Evolutionary conservation across 2,329 filamentous ascomycete genomes (phyloP).

Genomic region (Arthrobotrys musiformis): DNA sequence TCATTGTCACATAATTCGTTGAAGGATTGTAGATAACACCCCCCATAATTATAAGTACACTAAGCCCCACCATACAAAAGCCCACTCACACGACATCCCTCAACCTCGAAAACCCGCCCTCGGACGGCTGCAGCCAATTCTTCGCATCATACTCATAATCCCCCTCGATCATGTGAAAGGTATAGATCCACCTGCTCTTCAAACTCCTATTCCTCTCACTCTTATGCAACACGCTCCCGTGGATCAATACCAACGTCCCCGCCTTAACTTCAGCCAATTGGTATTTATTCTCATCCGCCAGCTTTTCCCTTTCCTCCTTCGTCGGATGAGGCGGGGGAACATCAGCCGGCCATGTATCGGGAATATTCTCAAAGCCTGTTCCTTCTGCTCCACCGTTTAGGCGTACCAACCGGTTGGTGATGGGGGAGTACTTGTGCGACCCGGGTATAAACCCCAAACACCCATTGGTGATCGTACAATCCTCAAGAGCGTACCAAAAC

Average conservation of each 20-base stretch:
- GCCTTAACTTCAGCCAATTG: slow-evolving; percentile 88
- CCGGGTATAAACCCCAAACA: slow-evolving; percentile 88
- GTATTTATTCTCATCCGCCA: slow-evolving; percentile 68
- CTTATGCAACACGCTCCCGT: slow-evolving; percentile 95
- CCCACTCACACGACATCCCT: slow-evolving; percentile 60
- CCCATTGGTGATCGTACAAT: slow-evolving; percentile 85
- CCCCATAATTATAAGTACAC: background rate
- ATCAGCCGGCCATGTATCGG: slow-evolving; percentile 60
- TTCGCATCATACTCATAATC: slow-evolving; percentile 78
- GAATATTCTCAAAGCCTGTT: slow-evolving; percentile 79
- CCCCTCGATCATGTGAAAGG: slow-evolving; percentile 95
- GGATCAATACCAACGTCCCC: slow-evolving; percentile 89
- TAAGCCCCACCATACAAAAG: background rate
- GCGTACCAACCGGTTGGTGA: slow-evolving; percentile 80
- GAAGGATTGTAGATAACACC: background rate
- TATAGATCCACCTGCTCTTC: slow-evolving; percentile 78
- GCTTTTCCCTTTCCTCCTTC: slow-evolving; percentile 62
- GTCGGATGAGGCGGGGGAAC: background rate
- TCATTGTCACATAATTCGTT: background rate
- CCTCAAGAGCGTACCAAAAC: slow-evolving; percentile 97
- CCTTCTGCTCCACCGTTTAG: slow-evolving; percentile 66
- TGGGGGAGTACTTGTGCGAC: slow-evolving; percentile 77
- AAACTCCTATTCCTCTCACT: slow-evolving; percentile 89
- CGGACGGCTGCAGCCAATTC: slow-evolving; percentile 93
- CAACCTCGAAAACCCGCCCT: slow-evolving; percentile 79